Conservation (phyloP, 2,329 filamentous ascomycete genomes). For the Alternaria sp. region DNA sequence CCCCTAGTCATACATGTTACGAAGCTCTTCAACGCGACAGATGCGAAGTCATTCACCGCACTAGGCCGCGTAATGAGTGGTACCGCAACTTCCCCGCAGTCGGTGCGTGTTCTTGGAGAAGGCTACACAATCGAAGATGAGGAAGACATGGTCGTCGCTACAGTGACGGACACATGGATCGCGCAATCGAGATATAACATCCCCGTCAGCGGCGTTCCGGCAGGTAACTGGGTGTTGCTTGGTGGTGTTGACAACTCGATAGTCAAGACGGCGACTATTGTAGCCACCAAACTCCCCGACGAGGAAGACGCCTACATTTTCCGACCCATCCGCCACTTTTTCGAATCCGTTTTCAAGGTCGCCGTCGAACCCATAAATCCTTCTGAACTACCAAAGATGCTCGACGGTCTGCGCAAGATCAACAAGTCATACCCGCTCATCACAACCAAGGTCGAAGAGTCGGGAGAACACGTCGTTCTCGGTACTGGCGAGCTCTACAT, state of each 20-base stretch:
- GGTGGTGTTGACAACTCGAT: constrained; percentile 97
- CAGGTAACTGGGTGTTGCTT: constrained; percentile 91
- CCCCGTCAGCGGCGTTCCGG: constrained; percentile 87
- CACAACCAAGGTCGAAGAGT: constrained; percentile 97
- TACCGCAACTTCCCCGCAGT: constrained; percentile 79
- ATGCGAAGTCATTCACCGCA: constrained; percentile 90
- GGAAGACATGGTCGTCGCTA: constrained; percentile 92
- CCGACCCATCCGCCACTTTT: constrained; percentile 90
- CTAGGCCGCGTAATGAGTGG: constrained; percentile 94
- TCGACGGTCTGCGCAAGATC: constrained; percentile 93
- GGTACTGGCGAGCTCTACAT: constrained; percentile 99
- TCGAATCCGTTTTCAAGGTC: constrained; percentile 96
- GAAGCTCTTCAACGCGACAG: constrained; percentile 88
- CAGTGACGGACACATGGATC: constrained; percentile 86
- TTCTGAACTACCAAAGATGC: constrained; percentile 97
- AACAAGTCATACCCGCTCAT: constrained; percentile 98
- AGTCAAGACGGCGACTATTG: constrained; percentile 93
- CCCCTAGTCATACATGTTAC: constrained; percentile 91
- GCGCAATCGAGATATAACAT: constrained; percentile 94
- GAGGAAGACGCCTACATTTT: constrained; percentile 96
- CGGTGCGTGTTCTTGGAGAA: constrained; percentile 91
- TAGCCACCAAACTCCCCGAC: constrained; percentile 80
- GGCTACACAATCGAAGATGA: constrained; percentile 96
- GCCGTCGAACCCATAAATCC: constrained; percentile 98
- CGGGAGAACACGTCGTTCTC: constrained; percentile 92